Percentiles rank a stretch among this genome's conserved stretches.
Conservation (phyloP, 2,329 filamentous ascomycete species). For the Monosporascus sp. region DNA sequence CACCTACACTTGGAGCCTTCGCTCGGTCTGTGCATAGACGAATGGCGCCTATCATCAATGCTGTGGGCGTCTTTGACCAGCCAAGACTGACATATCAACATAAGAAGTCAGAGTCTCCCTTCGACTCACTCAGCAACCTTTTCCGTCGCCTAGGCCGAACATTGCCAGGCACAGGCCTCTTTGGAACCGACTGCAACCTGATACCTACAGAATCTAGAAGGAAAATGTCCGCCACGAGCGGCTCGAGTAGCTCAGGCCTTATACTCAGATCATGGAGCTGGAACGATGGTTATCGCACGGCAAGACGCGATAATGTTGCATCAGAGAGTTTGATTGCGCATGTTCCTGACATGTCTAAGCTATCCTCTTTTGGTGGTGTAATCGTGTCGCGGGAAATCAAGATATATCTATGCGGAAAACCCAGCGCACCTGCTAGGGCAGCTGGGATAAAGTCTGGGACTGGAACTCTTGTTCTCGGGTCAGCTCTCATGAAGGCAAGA, state of each 20-base stretch:
- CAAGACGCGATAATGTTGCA: not conserved
- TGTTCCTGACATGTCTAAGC: slow-evolving; percentile 7
- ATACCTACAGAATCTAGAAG: slow-evolving; percentile 20
- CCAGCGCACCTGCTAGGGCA: slow-evolving; percentile 15
- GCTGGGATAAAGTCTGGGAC: slow-evolving; percentile 5
- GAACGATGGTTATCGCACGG: not conserved
- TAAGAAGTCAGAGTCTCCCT: slow-evolving; percentile 4
- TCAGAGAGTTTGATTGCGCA: slow-evolving; percentile 6
- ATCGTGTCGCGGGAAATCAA: slow-evolving; percentile 59
- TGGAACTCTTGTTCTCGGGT: slow-evolving; percentile 11
- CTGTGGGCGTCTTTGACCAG: slow-evolving; percentile 15
- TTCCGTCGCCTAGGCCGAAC: slow-evolving; percentile 4
- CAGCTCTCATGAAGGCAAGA: slow-evolving; percentile 32
- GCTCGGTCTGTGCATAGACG: slow-evolving; percentile 57
- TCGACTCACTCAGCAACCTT: slow-evolving; percentile 1
- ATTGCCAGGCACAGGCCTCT: slow-evolving; percentile 11
- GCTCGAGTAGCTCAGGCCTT: slow-evolving; percentile 25
- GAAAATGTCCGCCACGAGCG: slow-evolving; percentile 14
- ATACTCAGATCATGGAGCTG: slow-evolving; percentile 29
- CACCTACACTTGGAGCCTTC: slow-evolving; percentile 54
- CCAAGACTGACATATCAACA: slow-evolving; percentile 10
- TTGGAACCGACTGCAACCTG: slow-evolving; percentile 26
- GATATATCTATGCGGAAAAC: slow-evolving; percentile 38
- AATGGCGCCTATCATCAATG: slow-evolving; percentile 45
- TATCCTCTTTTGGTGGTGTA: slow-evolving; percentile 46